Evolutionary conservation across 192 early-diverging fungal genomes (phyloP), one percentile per base, ranked within the genome.

Genomic region (Phlyctochytrium arcticum): DNA sequence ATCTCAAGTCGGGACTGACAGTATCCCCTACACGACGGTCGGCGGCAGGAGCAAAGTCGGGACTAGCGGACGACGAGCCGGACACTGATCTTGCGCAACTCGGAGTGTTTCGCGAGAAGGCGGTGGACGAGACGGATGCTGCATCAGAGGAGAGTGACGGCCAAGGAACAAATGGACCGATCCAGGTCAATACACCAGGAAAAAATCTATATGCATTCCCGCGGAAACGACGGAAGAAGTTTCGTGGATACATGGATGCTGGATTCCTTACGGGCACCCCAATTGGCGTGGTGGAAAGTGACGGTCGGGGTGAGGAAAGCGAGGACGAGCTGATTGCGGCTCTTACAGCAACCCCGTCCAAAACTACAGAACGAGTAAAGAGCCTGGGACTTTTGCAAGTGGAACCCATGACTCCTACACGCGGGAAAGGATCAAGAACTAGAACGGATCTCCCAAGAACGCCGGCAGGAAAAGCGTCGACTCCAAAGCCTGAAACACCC

Each of bases 161-260:
- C 17, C 29, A 46, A 7, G 55, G 53, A 44, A 50, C 51, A 17
- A 30, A 29, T 6, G 44, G 5, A 17, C 5, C 27, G 5, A 6
- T 29, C 12, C 35, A 12, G 26, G 23, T 27, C 26, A 10, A 6
- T 17, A 69, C 57, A 6, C 59, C 67, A 19, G 67, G 67, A 42
- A 69, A 62, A 34, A 59, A 69, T 27, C 7, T 69, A 4, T 69
- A 62, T 44, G n/a, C 32, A 0, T 69, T 69, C 42, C 24, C 37
- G n/a, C n/a, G 24, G 39, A 54, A 54, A 19, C 32, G 37, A 29
- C n/a, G 33, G n/a, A 60, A 58, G 24, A 21, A 47, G 23, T 60
- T 58, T 36, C 9, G 10, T 19, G 19, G 19, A 24, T 42, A 33
- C 27, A 57, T 60, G 5, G 49, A 62, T 36, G 59, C 24, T 29